Evolutionary conservation across 2,329 filamentous ascomycete species (phyloP), one percentile per base, ranked within the genome.

Genomic region (Botryotinia calthae): DNA sequence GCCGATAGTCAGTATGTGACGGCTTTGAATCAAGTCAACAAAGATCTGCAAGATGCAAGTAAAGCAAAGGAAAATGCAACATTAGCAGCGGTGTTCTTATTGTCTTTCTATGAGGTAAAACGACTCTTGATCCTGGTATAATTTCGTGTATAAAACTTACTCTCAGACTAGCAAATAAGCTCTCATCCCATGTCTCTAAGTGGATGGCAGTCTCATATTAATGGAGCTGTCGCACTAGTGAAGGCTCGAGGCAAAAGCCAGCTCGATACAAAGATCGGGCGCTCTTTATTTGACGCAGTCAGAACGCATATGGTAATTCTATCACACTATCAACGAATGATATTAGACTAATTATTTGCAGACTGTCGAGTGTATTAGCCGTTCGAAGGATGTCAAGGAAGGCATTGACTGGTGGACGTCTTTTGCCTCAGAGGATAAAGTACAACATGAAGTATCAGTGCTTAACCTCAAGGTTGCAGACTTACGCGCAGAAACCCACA

Each of bases 201-300:
- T 69, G 87, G 87, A 2, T 90, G 88, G 88, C 85, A 86, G 4
- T 88, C 87, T 12, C 88, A 90, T 74, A 85, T 87, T 12, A 86
- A 89, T 74, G 88, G 88, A 12, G 88, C 88, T 31, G 85, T 90
- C 48, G 86, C 88, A 75, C 81, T 90, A 1, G 86, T 88, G 69
- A 87, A 87, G 78, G 83, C 84, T 2, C 84, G 88, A 20, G 87
- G 87, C 8, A 84, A 83, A 73, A 83, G 85, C 72, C 86, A 87
- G 76, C 80, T 87, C 28, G 81, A 82, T 62, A 87, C 85, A n/a
- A 84, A 83, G 77, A 80, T 83, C 6, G 88, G 87, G 0, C 79
- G 86, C n/a, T 83, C 85, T 70, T 82, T 90, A 22, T 90, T 90
- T 77, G 84, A 88, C 67, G 86, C 87, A 18, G 87, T 90, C 34